These are phyloP conservation scores for Artemisia annua DNA, from an alignment of 129 eudicot species.

Conservation along the genomic window DNA sequence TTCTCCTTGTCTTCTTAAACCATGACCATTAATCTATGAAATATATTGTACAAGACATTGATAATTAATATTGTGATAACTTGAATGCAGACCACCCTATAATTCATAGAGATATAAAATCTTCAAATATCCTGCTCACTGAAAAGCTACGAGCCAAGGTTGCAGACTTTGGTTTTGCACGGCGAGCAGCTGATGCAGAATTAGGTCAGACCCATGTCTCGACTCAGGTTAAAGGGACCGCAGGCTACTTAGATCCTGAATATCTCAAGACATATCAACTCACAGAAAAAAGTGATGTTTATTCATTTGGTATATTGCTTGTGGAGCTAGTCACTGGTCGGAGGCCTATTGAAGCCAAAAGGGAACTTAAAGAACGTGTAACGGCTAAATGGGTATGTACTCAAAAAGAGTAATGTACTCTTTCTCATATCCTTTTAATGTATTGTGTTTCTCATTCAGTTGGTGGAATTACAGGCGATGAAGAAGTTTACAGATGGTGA, in stretches of 20 bases:
- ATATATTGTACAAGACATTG: not conserved
- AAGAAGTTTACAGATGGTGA: slow-evolving; percentile 63
- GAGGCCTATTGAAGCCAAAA: slow-evolving; percentile 83
- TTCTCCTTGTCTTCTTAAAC: slow-evolving; percentile 17
- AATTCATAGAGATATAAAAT: slow-evolving; percentile 93
- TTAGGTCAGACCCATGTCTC: slow-evolving; percentile 84
- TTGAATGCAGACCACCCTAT: slow-evolving; percentile 79
- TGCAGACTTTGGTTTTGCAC: slow-evolving; percentile 94
- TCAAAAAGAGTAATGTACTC: slow-evolving; percentile 5
- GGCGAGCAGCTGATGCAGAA: slow-evolving; percentile 32
- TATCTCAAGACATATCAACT: slow-evolving; percentile 84
- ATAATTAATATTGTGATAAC: not conserved
- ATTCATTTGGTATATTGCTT: slow-evolving; percentile 90
- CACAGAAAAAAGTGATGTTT: slow-evolving; percentile 91
- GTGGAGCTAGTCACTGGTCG: slow-evolving; percentile 89
- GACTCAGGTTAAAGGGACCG: slow-evolving; percentile 99
- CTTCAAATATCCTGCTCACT: slow-evolving; percentile 84
- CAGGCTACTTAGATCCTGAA: slow-evolving; percentile 97
- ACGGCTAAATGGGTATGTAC: slow-evolving; percentile 84
- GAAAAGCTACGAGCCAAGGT: slow-evolving; percentile 76
- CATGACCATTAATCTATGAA: not conserved
- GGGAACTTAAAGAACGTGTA: slow-evolving; percentile 60
- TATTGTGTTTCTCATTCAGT: not conserved
- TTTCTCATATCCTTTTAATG: not conserved
- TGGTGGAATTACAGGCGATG: slow-evolving; percentile 57